Percentiles rank a stretch among this genome's conserved stretches.
Evolutionary conservation across 768 basidiomycete species (phyloP).

Genomic region (Leccinum broughii): DNA sequence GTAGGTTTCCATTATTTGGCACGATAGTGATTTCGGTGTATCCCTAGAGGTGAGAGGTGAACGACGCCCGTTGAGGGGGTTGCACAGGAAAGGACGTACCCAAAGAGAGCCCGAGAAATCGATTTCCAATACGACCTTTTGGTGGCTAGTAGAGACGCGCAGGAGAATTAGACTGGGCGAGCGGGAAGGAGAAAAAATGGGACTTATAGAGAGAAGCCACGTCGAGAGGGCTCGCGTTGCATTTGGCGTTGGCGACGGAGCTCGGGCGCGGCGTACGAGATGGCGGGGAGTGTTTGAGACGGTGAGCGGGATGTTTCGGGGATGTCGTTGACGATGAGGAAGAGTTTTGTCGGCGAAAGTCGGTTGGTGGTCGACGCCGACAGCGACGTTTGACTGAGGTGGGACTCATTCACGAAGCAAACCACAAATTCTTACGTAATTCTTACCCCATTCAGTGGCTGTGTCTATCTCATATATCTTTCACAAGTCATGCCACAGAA

Average conservation of each 20-base stretch:
- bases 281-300: neutral
- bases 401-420: slow-evolving; percentile 24
- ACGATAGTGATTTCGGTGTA: slow-evolving; percentile 91
- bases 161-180: slow-evolving; percentile 44
- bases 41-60: slow-evolving; percentile 52
- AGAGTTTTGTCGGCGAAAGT: slow-evolving; percentile 10
- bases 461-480: neutral
- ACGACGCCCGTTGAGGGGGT: slow-evolving; percentile 16
- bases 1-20: slow-evolving; percentile 77
- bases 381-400: slow-evolving; percentile 21
- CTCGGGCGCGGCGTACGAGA: slow-evolving; percentile 2
- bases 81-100: slow-evolving; percentile 48
- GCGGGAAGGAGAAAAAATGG: slow-evolving; percentile 28
- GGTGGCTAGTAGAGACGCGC: slow-evolving; percentile 82
- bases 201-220: slow-evolving; percentile 91
- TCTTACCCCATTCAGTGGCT: slow-evolving; percentile 1
- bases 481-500: slow-evolving; percentile 60
- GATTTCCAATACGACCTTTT: slow-evolving; percentile 93
- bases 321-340: slow-evolving; percentile 1
- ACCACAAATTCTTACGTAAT: slow-evolving; percentile 35
- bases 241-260: slow-evolving; percentile 35
- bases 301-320: neutral
- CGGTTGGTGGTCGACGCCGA: slow-evolving; percentile 21
- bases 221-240: slow-evolving; percentile 76
- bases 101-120: slow-evolving; percentile 87